These are phyloP conservation scores for Glycine tomentella DNA, from an alignment of 306 rosid genomes.

Conservation along the genomic window DNA sequence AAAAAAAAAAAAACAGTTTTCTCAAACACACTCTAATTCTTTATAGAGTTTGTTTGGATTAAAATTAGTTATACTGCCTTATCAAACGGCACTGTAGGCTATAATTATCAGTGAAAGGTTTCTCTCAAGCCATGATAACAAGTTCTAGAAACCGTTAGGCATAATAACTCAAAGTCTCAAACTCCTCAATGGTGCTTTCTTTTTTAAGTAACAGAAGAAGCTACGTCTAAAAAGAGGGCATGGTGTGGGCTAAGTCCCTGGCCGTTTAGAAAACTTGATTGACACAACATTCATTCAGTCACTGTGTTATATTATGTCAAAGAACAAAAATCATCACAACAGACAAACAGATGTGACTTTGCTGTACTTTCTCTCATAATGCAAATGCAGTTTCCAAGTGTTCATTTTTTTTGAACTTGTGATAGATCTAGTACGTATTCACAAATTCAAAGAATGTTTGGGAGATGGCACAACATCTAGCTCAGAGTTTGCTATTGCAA, in stretches of 20 bases:
- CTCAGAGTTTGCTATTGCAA: too few species aligned
- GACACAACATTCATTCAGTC: slow-evolving; percentile 1
- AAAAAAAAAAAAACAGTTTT: neutral
- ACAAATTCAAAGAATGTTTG: too few species aligned
- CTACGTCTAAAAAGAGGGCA: slow-evolving; percentile 10
- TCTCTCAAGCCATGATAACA: neutral
- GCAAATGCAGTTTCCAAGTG: too few species aligned
- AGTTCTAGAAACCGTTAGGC: neutral
- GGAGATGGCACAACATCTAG: too few species aligned
- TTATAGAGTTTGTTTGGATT: neutral
- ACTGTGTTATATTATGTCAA: neutral
- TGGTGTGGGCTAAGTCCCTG: neutral
- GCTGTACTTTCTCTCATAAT: slow-evolving; percentile 19
- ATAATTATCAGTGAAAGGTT: neutral
- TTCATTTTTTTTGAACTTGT: too few species aligned
- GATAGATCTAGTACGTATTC: too few species aligned
- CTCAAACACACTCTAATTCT: neutral
- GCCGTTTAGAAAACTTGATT: slow-evolving; percentile 15
- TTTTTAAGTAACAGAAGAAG: slow-evolving; percentile 5
- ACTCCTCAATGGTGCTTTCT: neutral
- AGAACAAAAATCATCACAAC: slow-evolving; percentile 5
- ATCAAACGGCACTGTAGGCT: neutral
- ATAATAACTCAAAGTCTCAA: neutral
- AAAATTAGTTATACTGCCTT: neutral
- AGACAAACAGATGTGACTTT: slow-evolving; percentile 26